Evolutionary conservation across 768 basidiomycete species (phyloP), one percentile per base, ranked within the genome.

Genomic region (Pulveroboletus sp.): DNA sequence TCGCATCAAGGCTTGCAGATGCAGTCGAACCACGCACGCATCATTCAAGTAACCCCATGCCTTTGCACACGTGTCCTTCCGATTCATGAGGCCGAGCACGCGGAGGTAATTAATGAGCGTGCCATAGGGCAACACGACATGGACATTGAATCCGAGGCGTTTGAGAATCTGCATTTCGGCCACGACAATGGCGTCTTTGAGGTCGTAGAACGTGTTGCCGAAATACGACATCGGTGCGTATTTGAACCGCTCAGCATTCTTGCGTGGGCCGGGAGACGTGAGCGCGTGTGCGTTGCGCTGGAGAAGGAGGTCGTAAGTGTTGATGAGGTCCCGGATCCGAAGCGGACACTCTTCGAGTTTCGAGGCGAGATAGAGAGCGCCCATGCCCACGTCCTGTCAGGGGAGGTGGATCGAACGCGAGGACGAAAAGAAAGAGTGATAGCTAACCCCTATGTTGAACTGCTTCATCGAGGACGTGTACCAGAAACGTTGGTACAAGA

Each of bases 141-240:
- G 86, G 36, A 95, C 90, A 61, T 97, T 89, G 72, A 98, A 99
- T 1, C 91, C 95, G 10, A 99, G 78, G 21, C 95, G 79, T 69
- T 99, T 99, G 56, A 99, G 76, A 18, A 98, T 80, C 66, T 99
- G 96, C 92, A 98, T 98, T 69, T 99, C 96, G 2, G 88, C 84
- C 13, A 94, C 86, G 18, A 97, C 92, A 43, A 97, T 74, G 7
- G 89, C 85, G 63, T 99, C 96, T 64, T 95, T 97, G 67, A 92
- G 76, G 54, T 94, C 90, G 72, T 97, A 97, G 62, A 95, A 98
- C 2, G 83, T 84, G 60, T 78, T 79, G 13, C 89, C 83, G 66
- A 90, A 93, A 70, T 93, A 94, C 15, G 87, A 84, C 89, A 93
- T 94, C 11, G 91, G 86, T 3, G 76, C 69, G 68, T 93, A 92